A percentile compares a stretch with the other conserved stretches of the same genome.
Conservation (phyloP, 352 stramenopile species). For the Vaucheria bursata region DNA sequence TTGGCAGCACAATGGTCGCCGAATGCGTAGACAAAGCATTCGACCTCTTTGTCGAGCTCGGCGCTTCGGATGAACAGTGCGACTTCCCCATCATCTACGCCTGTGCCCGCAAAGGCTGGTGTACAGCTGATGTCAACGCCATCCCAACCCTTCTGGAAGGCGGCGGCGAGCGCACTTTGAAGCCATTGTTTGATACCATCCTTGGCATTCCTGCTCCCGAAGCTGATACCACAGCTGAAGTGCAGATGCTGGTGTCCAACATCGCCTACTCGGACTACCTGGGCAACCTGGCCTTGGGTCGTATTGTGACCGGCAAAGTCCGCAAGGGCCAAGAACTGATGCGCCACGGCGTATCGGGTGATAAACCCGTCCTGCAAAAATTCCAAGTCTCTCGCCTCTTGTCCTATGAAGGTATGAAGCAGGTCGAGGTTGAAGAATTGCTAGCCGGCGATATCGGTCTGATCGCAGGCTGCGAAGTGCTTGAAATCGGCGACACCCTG, state of each 20-base stretch:
- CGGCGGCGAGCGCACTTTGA: no score
- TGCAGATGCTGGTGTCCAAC: slow-evolving; percentile 88
- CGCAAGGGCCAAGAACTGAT: slow-evolving; percentile 60
- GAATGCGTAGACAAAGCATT: slow-evolving; percentile 82
- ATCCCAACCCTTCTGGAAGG: no score
- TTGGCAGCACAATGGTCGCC: slow-evolving; percentile 80
- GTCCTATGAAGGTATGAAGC: slow-evolving; percentile 71
- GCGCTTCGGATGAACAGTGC: slow-evolving; percentile 89
- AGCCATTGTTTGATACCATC: slow-evolving; percentile 91
- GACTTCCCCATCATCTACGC: slow-evolving; percentile 91
- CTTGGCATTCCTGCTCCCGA: slow-evolving; percentile 71
- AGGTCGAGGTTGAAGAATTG: slow-evolving; percentile 71
- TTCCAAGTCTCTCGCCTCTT: slow-evolving; percentile 62
- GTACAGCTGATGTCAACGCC: no score
- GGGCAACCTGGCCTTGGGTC: slow-evolving; percentile 88
- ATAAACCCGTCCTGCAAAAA: slow-evolving; percentile 50
- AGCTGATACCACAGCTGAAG: slow-evolving; percentile 53
- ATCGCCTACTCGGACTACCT: slow-evolving; percentile 94
- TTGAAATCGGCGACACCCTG: slow-evolving; percentile 73
- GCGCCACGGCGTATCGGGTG: slow-evolving; percentile 27
- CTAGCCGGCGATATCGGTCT: slow-evolving; percentile 93
- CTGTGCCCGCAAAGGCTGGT: no score
- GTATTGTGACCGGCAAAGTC: slow-evolving; percentile 79
- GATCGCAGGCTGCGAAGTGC: slow-evolving; percentile 75
- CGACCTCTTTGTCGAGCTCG: slow-evolving; percentile 90